Evolutionary conservation across 2,329 filamentous ascomycete species (phyloP), one percentile per base, ranked within the genome.

Genomic region (Rhinocladiella similis): DNA sequence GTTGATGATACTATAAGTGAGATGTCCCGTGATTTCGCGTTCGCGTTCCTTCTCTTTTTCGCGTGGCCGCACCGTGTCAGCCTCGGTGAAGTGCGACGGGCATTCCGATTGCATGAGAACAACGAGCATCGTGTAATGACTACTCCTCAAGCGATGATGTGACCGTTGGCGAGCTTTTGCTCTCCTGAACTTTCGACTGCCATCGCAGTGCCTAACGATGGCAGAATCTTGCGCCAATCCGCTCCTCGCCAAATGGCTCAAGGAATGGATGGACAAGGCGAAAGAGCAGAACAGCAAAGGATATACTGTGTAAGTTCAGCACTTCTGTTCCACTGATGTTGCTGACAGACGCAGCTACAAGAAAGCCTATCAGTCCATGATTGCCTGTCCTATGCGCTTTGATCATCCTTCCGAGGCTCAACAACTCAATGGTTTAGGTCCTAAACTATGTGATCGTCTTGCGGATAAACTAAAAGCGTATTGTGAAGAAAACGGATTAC

Each of bases 281-380:
- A 79, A 81, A 47, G 83, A 90, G 63, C 82, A 81, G 45, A 90
- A 87, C 67, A 83, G 83, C 16, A 91, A 90, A 68, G 87, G 87
- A 19, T 73, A 85, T 20, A 83, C 80, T 47, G 74, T 77, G 75
- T 80, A 53, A 39, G 70, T 67, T 50, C 16, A 18, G 14, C 13
- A 33, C n/a, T 22, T 35, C 3, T 6, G 27, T 10, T 16, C 5
- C 7, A 14, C 9, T 36, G n/a, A 33, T 18, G 12, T 18, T 47
- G 5, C 42, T 47, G 47, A 54, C 22, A 22, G 13, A 12, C 14
- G 3, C n/a, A 86, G 83, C 0, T 93, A 91, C 70, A 88, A 83
- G 62, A 84, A 87, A 64, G 90, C 90, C 1, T 90, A 90, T 67
- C 81, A 90, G 56, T 88, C 89, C 2, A 82, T 94, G 70, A 89